Percentiles rank a stretch among this genome's conserved stretches.
Conservation (phyloP, 176 grass and related monocot genomes). For the Eragrostis nindensis region DNA sequence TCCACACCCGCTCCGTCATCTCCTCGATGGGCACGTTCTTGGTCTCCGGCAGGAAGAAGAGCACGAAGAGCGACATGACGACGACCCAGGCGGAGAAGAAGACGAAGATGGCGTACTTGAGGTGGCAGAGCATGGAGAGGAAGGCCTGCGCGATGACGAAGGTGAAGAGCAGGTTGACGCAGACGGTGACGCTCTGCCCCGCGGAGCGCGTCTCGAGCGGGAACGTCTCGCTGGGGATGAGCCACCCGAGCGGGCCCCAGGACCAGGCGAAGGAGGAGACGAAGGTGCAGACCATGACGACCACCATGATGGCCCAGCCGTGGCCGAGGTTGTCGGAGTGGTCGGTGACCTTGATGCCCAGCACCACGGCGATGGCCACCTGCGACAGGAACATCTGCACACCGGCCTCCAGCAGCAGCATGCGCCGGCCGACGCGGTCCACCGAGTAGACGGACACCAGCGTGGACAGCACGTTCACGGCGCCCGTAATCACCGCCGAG, state of each 20-base stretch:
- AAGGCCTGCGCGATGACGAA: slow-evolving; percentile 95
- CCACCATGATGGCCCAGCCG: slow-evolving; percentile 69
- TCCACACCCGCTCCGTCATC: slow-evolving; percentile 90
- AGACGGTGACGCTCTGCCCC: slow-evolving; percentile 92
- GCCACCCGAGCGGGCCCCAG: slow-evolving; percentile 88
- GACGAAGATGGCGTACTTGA: slow-evolving; percentile 90
- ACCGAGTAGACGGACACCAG: slow-evolving; percentile 93
- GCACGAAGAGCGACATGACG: slow-evolving; percentile 82
- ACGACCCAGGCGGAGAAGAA: slow-evolving; percentile 93
- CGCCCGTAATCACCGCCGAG: slow-evolving; percentile 88
- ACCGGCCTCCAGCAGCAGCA: slow-evolving; percentile 91
- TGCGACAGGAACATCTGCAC: slow-evolving; percentile 96
- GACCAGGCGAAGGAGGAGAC: slow-evolving; percentile 94
- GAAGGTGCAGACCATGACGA: slow-evolving; percentile 86
- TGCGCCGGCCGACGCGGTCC: slow-evolving; percentile 68
- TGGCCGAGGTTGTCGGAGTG: slow-evolving; percentile 62
- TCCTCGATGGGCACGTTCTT: slow-evolving; percentile 97
- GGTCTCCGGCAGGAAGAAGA: slow-evolving; percentile 92
- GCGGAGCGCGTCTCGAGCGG: slow-evolving; percentile 89
- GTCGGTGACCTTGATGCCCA: slow-evolving; percentile 78
- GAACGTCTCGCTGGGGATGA: slow-evolving; percentile 97
- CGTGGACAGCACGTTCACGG: slow-evolving; percentile 88
- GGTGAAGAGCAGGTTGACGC: slow-evolving; percentile 94
- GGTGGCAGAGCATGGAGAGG: slow-evolving; percentile 92
- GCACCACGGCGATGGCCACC: slow-evolving; percentile 62